These are phyloP conservation scores for Eruca vesicaria DNA, from an alignment of 441 rosid genomes.

Conservation along the genomic window DNA sequence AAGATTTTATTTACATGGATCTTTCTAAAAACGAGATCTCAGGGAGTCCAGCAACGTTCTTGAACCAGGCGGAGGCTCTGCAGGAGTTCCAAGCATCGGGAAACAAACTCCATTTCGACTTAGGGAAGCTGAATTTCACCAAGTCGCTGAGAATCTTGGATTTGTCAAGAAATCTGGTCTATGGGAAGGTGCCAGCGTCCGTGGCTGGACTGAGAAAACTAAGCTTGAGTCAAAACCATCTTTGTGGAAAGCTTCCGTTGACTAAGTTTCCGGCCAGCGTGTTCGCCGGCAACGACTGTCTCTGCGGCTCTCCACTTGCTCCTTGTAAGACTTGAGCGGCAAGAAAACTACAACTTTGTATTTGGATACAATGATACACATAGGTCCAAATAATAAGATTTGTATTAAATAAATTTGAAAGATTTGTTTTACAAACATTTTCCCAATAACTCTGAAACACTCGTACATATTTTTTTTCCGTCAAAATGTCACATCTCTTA, in stretches of 20 bases:
- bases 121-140: constrained; percentile 37
- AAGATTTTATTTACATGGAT: constrained; percentile 38
- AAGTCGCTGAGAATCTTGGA: constrained; percentile 13
- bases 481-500: too few relatives aligned
- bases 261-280: constrained; percentile 49
- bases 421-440: too few relatives aligned
- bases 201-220: constrained; percentile 41
- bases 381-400: too few relatives aligned
- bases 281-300: constrained; percentile 58
- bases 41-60: constrained; percentile 51
- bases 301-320: constrained; percentile 65
- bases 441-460: too few relatives aligned
- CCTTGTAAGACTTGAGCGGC: constrained; percentile 45
- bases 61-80: constrained; percentile 53
- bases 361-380: too few relatives aligned
- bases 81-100: constrained; percentile 51
- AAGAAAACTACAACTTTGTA: too few relatives aligned
- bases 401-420: too few relatives aligned
- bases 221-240: constrained; percentile 60
- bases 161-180: constrained; percentile 53
- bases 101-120: constrained; percentile 52
- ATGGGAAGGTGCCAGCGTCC: constrained; percentile 53
- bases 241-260: constrained; percentile 68
- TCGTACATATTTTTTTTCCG: too few relatives aligned
- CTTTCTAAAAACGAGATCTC: constrained; percentile 63